These are phyloP conservation scores for Penicillium parvum DNA, from an alignment of 495 filamentous ascomycete genomes.

Conservation along the genomic window DNA sequence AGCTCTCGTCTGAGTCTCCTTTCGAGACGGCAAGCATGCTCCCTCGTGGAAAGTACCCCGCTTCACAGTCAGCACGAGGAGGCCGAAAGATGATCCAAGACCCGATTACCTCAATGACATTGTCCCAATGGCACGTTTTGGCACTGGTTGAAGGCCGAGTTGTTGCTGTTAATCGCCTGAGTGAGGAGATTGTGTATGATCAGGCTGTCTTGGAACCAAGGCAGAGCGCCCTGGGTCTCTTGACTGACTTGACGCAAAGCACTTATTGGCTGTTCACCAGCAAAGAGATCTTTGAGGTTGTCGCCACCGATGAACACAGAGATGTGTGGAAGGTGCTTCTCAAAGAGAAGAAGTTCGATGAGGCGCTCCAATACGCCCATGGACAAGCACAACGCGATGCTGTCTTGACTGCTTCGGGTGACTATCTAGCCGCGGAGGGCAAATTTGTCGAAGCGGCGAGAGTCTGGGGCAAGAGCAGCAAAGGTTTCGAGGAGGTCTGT, in stretches of 20 bases:
- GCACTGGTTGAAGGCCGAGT: conserved; percentile 75
- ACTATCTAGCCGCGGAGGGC: conserved; percentile 75
- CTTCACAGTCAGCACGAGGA: conserved; percentile 57
- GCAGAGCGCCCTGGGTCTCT: conserved; percentile 72
- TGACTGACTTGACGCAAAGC: conserved; percentile 84
- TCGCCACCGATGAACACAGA: conserved; percentile 80
- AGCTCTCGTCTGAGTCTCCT: conserved; percentile 50
- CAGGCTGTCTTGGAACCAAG: conserved; percentile 78
- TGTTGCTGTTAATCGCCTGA: conserved; percentile 79
- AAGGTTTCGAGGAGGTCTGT: conserved; percentile 93
- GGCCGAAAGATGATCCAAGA: conserved; percentile 62
- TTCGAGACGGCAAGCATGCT: conserved; percentile 75
- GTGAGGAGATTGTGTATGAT: conserved; percentile 78
- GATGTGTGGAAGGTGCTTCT: conserved; percentile 94
- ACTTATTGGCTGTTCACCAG: conserved; percentile 95
- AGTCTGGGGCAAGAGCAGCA: conserved; percentile 91
- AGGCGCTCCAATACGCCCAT: conserved; percentile 76
- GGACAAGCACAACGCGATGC: conserved; percentile 74
- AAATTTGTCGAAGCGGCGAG: conserved; percentile 78
- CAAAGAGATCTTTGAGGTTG: conserved; percentile 88
- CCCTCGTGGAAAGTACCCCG: conserved; percentile 63
- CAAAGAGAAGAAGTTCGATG: conserved; percentile 77
- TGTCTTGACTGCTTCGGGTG: conserved; percentile 83
- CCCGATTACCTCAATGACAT: conserved; percentile 69
- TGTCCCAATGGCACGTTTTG: conserved; percentile 93